phyloP scores from a whole-genome alignment of 345 rosid species.

The Hevea brasiliensis region DNA sequence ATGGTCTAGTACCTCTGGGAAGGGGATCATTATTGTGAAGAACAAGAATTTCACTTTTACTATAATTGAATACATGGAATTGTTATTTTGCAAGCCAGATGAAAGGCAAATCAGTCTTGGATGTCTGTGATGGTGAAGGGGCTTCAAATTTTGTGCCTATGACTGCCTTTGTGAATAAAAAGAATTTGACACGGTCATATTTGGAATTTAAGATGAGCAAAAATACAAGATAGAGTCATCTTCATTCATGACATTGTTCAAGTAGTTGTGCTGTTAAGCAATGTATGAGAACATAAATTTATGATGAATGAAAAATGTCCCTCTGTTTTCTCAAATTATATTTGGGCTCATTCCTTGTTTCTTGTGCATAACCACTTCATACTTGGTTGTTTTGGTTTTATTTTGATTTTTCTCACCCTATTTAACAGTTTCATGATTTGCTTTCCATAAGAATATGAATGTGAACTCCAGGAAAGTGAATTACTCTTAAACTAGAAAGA shows the following conservation, averaged over 20 bases:
- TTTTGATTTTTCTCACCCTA: background rate
- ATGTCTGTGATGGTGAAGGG: background rate
- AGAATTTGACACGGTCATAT: background rate
- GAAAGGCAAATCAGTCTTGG: background rate
- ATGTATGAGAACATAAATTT: background rate
- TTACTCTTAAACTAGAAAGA: background rate
- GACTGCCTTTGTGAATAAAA: background rate
- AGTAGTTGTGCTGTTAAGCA: background rate
- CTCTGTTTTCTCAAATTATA: background rate
- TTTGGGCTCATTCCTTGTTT: background rate
- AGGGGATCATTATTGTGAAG: background rate
- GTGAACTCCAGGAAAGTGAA: background rate
- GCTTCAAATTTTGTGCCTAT: background rate
- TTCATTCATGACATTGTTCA: background rate
- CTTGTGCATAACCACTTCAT: background rate
- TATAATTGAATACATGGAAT: background rate
- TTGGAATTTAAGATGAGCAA: background rate
- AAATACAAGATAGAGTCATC: background rate
- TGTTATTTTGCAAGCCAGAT: background rate
- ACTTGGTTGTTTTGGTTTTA: background rate
- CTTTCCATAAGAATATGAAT: background rate
- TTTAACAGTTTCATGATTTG: background rate
- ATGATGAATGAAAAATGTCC: background rate
- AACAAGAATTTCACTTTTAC: background rate
- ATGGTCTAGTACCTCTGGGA: background rate